Evolutionary conservation across 2,329 filamentous ascomycete species (phyloP), one percentile per base, ranked within the genome.

Genomic region (Diaporthe ilicicola): DNA sequence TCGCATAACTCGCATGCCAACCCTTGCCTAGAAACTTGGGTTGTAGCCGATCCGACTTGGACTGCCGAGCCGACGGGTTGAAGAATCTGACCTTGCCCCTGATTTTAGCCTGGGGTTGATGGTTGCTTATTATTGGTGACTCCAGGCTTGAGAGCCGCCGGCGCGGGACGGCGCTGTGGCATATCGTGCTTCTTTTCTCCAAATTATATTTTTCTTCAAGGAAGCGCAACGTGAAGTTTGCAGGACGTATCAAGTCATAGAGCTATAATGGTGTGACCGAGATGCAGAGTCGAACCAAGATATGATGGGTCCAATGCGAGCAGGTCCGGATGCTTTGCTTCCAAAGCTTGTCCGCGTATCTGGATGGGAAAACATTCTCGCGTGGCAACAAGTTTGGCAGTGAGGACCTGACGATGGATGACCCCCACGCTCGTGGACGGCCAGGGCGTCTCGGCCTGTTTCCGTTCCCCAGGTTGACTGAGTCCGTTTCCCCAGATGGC

Each of bases 391-490:
- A 27, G 34, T 62, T 27, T 50, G 42, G 44, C 42, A 48, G 59
- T 34, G 42, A 15, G 56, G 56, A 62, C 56, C 56, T 48, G 42
- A 48, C 56, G 19, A 64, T 50, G 59, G 19, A 64, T 50, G 59
- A 64, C 59, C 59, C 59, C 59, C 59, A 64, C 59, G 59, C 59
- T 4, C n/a, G 19, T 13, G 3, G 44, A 48, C 59, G 44, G 44
- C 19, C 44, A 64, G 29, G 29, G 59, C 44, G 32, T 27, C 66
- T 68, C 66, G 66, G 66, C 44, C 66, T 59, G 34, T 48, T 42
- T 59, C 66, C 66, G 66, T 59, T 50, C 66, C 66, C 66, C 66
- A 68, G 66, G 66, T 59, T 59, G 66, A 68, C 66, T 22, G 66
- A 59, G 44, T 68, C 66, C 53, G 65, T 51, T 68, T 59, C 66